Evolutionary conservation across 208 protist genomes (phyloP), one percentile per base, ranked within the genome.

Genomic region (Leishmania gerbilli): DNA sequence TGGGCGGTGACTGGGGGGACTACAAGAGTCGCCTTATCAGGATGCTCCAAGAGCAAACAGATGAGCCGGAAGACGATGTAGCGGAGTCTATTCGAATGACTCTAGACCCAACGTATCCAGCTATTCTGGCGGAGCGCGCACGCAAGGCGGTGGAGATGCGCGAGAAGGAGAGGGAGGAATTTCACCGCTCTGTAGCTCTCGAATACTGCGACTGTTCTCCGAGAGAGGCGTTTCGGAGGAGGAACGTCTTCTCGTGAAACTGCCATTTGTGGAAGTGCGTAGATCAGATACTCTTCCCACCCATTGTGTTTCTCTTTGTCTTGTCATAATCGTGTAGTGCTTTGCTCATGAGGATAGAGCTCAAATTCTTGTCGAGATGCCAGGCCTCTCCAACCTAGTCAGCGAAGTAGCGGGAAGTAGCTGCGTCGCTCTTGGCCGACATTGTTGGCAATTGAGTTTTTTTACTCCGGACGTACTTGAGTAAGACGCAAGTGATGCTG

Each of bases 1-100:
- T 96, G 87, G 95, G 95, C 49, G 92, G 91, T 45, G 89, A 96
- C 77, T 98, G 95, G 92, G 88, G 86, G 21, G 85, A 93, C 64
- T 98, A 98, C 85, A 97, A 97, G 74, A 90, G 84, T 7, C 91
- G 95, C 1, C 79, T 96, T 17, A 53, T 95, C 0, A 83, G 88
- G 0, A 92, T 97, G 87, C 85, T 98, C 24, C 92, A 94, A 75
- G 92, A 96, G 64, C 84, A 93, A 76, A 93, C 76, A n/a, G 92
- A 91, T 62, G 84, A 84, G 55, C 89, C 88, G 47, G 93, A 98
- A 65, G 95, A 98, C 74, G 93, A 96, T 79, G 89, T 95, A 17
- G 95, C 95, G 37, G 88, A 95, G 79, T 79, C 89, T 24, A 78
- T 94, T 49, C 85, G 95, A 21, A 98, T 98, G 93, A 72, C 92